Percentiles rank a stretch among this genome's conserved stretches.
Evolutionary conservation across 345 rosid genomes (phyloP).

Genomic region (Camelina laxa): DNA sequence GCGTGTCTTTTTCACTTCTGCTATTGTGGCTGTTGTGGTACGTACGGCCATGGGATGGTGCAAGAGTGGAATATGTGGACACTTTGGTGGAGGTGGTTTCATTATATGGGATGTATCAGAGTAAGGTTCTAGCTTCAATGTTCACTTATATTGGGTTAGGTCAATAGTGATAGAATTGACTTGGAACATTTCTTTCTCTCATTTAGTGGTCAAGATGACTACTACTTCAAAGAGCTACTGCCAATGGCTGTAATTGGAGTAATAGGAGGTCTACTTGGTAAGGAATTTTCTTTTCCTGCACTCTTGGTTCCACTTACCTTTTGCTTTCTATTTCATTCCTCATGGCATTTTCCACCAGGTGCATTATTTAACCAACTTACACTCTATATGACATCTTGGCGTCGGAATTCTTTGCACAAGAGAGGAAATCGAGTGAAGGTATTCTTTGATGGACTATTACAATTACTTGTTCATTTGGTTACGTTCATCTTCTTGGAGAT

Average conservation of each 20-base stretch:
- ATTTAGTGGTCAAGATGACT: slow-evolving; percentile 94
- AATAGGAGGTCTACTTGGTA: slow-evolving; percentile 94
- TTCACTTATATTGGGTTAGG: slow-evolving; percentile 7
- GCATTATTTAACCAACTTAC: slow-evolving; percentile 98
- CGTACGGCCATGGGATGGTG: slow-evolving; percentile 99
- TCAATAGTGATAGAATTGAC: slow-evolving; percentile 21
- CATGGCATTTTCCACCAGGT: slow-evolving; percentile 50
- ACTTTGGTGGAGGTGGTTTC: slow-evolving; percentile 96
- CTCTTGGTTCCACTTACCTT: slow-evolving; percentile 26
- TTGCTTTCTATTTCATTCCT: slow-evolving; percentile 24
- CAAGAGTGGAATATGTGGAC: slow-evolving; percentile 94
- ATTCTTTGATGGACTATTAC: slow-evolving; percentile 15
- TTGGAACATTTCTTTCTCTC: slow-evolving; percentile 15
- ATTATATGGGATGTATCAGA: slow-evolving; percentile 96
- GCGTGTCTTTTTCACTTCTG: slow-evolving; percentile 99
- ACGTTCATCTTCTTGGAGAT: slow-evolving; percentile 9
- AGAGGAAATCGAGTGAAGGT: slow-evolving; percentile 89
- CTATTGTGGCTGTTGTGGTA: slow-evolving; percentile 96
- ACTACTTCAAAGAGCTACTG: slow-evolving; percentile 84
- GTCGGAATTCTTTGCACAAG: slow-evolving; percentile 86
- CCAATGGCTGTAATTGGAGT: slow-evolving; percentile 98
- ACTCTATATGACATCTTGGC: slow-evolving; percentile 78
- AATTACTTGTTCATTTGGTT: slow-evolving; percentile 2
- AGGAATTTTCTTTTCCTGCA: slow-evolving; percentile 18
- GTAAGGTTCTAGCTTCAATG: slow-evolving; percentile 57